Base-by-base conservation (phyloP, 1,284 basidiomycete genomes). In the Heliocybe sulcata region DNA sequence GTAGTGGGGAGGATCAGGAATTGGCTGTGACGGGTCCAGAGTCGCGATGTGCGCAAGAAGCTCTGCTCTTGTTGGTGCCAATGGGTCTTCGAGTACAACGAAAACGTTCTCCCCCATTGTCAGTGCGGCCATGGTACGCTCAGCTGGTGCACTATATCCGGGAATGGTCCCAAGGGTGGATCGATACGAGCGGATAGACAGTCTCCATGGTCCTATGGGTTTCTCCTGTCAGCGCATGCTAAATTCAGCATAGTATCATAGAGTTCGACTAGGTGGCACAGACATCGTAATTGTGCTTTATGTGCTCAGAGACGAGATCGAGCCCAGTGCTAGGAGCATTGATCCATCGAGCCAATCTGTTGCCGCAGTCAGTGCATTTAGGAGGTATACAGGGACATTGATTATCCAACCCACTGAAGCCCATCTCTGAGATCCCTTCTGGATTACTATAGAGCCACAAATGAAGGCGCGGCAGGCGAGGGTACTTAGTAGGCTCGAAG, bases 51-150 rank as follows among this genome's bases (percentile, higher is more conserved):
- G 58, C 20, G 56, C 56, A 9, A 81, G 69, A 35, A 85, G 71
- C 56, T 89, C 87, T 54, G 76, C 75, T 54, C 82, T 77, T 27
- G 75, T 78, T 1, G 86, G 87, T 8, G 86, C 85, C 8, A 75
- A 69, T 33, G 83, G 83, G 66, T 91, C 88, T 60, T 90, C 88
- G 23, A 90, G 68, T 2, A 83, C 75, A 26, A 89, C 86, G 64
- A 89, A 91, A 25, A 86, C 85, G 60, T 86, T 83, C 38, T 89
- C 82, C 57, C 82, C 80, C 83, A 90, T 86, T 3, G 86, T 86
- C 22, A 90, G 72, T 25, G 85, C 73, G 61, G 77, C 84, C 80
- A 90, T 87, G 1, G 77, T 77, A 27, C 87, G 77, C 62, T 89
- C 87, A 10, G 77, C 71, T n/a, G 72, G 71, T 29, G 79, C 62